These are phyloP conservation scores for Chalara sp. DNA, from an alignment of 2,329 filamentous ascomycete species.

Conservation along the genomic window DNA sequence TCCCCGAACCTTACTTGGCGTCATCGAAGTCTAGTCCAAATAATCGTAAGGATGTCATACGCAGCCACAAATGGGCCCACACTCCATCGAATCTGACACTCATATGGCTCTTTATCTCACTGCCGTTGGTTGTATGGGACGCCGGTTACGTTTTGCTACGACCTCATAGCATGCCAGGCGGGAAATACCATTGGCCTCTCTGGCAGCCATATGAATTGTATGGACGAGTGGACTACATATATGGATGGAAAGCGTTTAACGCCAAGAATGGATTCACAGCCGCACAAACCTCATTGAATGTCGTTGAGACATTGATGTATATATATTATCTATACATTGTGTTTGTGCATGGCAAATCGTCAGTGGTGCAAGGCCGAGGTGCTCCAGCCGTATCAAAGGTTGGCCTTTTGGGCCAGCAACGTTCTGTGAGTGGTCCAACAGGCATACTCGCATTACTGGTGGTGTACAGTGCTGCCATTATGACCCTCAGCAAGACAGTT, in stretches of 20 bases:
- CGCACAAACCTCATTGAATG: slow-evolving; percentile 54
- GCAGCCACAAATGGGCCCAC: slow-evolving; percentile 44
- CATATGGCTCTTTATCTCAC: slow-evolving; percentile 54
- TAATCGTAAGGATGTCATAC: neutral
- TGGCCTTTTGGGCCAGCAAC: slow-evolving; percentile 40
- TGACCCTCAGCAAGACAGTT: slow-evolving; percentile 63
- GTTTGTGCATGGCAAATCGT: slow-evolving; percentile 32
- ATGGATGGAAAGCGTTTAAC: slow-evolving; percentile 57
- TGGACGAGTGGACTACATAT: slow-evolving; percentile 57
- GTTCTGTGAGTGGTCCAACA: slow-evolving; percentile 41
- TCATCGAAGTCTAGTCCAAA: neutral
- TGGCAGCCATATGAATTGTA: slow-evolving; percentile 64
- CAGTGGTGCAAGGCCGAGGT: slow-evolving; percentile 20
- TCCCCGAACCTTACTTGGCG: slow-evolving; percentile 28
- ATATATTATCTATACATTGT: slow-evolving; percentile 52
- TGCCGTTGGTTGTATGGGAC: slow-evolving; percentile 64
- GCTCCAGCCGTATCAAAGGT: slow-evolving; percentile 25
- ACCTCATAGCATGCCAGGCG: slow-evolving; percentile 61
- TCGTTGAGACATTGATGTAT: slow-evolving; percentile 53
- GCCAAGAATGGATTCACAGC: slow-evolving; percentile 55
- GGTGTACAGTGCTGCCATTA: slow-evolving; percentile 50
- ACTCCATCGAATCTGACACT: slow-evolving; percentile 51
- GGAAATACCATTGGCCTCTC: slow-evolving; percentile 51
- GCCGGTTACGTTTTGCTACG: slow-evolving; percentile 56
- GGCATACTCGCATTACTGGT: slow-evolving; percentile 51